Percentiles rank a stretch among this genome's conserved stretches.
Conservation (phyloP, 2,329 filamentous ascomycete genomes). For the Aspergillus sp. region DNA sequence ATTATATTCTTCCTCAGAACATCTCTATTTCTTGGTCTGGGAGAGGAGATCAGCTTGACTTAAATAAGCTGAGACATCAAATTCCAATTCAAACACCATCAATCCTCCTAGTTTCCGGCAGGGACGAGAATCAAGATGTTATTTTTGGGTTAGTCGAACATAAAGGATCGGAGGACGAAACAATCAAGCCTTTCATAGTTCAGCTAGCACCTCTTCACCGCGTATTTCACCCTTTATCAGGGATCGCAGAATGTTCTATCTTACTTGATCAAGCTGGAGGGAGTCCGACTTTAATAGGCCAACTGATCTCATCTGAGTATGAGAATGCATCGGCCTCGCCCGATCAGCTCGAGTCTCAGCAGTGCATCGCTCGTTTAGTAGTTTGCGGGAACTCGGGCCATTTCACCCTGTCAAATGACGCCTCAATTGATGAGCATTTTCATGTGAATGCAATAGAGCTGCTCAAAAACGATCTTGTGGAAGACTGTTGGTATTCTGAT, state of each 20-base stretch:
- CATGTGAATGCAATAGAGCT: neutral
- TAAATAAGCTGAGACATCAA: neutral
- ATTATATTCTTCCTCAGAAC: neutral
- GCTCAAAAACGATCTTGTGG: neutral
- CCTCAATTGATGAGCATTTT: neutral
- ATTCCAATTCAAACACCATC: neutral
- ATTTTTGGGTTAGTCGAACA: neutral
- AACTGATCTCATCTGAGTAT: neutral
- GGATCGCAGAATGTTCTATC: neutral
- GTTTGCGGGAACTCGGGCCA: neutral
- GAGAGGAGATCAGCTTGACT: neutral
- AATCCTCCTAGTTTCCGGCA: neutral
- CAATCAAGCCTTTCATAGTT: neutral
- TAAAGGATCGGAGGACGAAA: neutral
- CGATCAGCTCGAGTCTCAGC: neutral
- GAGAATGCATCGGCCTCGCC: neutral
- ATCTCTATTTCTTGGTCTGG: neutral
- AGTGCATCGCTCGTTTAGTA: neutral
- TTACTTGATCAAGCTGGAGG: neutral
- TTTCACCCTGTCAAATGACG: neutral
- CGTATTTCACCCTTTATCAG: neutral
- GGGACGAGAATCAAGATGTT: neutral
- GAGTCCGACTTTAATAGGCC: neutral
- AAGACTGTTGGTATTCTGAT: neutral
- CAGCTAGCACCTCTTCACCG: neutral